Evolutionary conservation across 805 yeast genomes (phyloP).

Genomic region (Sungouiella thailandica): DNA sequence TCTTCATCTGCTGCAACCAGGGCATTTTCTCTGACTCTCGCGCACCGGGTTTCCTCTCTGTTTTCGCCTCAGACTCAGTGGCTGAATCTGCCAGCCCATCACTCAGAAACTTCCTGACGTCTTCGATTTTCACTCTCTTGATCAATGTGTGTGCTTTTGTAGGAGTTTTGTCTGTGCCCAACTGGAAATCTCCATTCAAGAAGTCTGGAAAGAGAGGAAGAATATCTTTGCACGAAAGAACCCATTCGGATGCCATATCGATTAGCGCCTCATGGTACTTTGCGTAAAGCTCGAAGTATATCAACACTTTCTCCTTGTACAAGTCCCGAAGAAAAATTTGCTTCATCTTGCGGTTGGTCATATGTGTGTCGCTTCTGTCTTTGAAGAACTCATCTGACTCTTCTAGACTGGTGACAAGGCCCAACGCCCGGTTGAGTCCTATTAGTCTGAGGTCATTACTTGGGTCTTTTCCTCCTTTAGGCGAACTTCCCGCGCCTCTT

Average conservation of each 20-base stretch:
- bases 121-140: slow-evolving; percentile 1
- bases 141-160: background rate
- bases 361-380: slow-evolving; percentile 5
- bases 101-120: background rate
- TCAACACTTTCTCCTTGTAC: slow-evolving; percentile 27
- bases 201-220: slow-evolving; percentile 36
- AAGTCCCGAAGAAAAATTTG: slow-evolving; percentile 31
- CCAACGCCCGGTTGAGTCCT: slow-evolving; percentile 33
- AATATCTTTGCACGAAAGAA: slow-evolving; percentile 30
- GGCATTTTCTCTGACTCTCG: background rate
- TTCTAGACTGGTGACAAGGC: slow-evolving; percentile 23
- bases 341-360: slow-evolving; percentile 22
- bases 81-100: background rate
- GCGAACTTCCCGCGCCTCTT: slow-evolving; percentile 9
- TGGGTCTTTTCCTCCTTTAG: slow-evolving; percentile 20
- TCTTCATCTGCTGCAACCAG: slow-evolving; percentile 16
- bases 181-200: slow-evolving; percentile 22
- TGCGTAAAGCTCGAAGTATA: slow-evolving; percentile 28
- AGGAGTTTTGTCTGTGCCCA: background rate
- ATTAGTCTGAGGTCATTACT: slow-evolving; percentile 23
- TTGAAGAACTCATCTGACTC: slow-evolving; percentile 22
- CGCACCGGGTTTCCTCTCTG: background rate
- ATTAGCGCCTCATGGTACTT: slow-evolving; percentile 37
- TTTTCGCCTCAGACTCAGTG: background rate
- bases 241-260: slow-evolving; percentile 39